A percentile compares a stretch with the other conserved stretches of the same genome.
phyloP scores from a whole-genome alignment of 306 rosid genomes.

The Glycyrrhiza uralensis region DNA sequence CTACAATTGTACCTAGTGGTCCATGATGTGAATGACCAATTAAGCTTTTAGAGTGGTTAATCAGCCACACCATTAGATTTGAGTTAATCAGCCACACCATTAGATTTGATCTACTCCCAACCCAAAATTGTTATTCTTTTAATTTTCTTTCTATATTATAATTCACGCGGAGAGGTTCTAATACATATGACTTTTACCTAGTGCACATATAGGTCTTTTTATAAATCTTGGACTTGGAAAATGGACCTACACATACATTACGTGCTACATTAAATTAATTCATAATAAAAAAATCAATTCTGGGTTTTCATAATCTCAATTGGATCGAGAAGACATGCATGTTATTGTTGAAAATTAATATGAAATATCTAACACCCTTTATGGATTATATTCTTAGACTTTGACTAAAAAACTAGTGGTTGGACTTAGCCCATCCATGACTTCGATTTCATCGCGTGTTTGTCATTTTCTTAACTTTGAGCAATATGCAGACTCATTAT shows the following conservation, averaged over 20 bases:
- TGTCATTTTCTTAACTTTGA: not conserved
- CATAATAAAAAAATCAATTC: not conserved
- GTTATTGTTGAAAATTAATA: not conserved
- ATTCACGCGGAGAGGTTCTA: not conserved
- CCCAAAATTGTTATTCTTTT: slow-evolving; percentile 18
- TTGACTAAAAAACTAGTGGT: not conserved
- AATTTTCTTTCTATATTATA: slow-evolving; percentile 8
- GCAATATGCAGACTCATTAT: not conserved
- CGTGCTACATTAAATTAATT: not conserved
- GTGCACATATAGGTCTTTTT: not conserved
- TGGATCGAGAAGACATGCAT: too few relatives aligned
- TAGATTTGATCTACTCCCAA: slow-evolving; percentile 35
- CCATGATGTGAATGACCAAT: slow-evolving; percentile 33
- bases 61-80: slow-evolving; percentile 24
- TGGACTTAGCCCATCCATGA: not conserved
- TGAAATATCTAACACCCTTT: not conserved
- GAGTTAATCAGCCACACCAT: slow-evolving; percentile 23
- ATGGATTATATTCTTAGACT: not conserved
- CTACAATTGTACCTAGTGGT: slow-evolving; percentile 8
- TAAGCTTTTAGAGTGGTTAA: too few relatives aligned
- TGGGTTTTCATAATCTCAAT: not conserved
- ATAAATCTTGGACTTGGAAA: not conserved
- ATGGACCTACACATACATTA: not conserved
- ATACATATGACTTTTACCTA: not conserved
- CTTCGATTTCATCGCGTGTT: not conserved